Percentiles rank a stretch among this genome's conserved stretches.
Evolutionary conservation across 2,329 filamentous ascomycete genomes (phyloP).

Genomic region (Malbranchea zuffiana): DNA sequence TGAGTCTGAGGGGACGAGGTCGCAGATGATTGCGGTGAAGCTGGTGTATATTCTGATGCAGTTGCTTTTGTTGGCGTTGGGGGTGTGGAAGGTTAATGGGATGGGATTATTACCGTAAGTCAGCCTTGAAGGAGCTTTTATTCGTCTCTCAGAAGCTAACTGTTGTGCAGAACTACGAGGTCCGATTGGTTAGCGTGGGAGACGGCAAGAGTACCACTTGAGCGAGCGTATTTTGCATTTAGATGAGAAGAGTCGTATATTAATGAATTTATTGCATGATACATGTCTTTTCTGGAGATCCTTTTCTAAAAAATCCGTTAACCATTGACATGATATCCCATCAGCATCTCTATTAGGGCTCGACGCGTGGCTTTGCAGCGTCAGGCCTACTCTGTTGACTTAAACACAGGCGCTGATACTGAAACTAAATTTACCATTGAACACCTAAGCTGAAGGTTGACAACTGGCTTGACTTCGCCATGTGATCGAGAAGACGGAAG

Average conservation of each 20-base stretch:
- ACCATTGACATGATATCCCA: too few relatives aligned
- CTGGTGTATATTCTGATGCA: constrained; percentile 80
- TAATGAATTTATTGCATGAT: too few relatives aligned
- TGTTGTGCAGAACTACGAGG: constrained; percentile 61
- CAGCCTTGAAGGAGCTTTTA: not conserved
- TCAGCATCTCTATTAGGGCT: too few relatives aligned
- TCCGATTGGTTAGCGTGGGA: constrained; percentile 99
- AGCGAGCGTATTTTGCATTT: constrained; percentile 54
- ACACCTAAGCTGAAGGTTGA: too few relatives aligned
- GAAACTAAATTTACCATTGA: too few relatives aligned
- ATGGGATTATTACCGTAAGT: constrained; percentile 91
- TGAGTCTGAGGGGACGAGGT: constrained; percentile 67
- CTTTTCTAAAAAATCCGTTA: not conserved
- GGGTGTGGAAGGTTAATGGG: constrained; percentile 90
- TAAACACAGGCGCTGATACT: too few relatives aligned
- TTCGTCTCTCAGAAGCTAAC: constrained; percentile 17
- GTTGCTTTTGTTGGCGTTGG: constrained; percentile 67
- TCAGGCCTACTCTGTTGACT: too few relatives aligned
- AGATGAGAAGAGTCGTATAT: constrained; percentile 21
- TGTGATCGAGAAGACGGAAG: too few relatives aligned
- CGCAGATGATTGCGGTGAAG: constrained; percentile 71
- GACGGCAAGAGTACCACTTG: constrained; percentile 55
- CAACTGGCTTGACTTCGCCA: too few relatives aligned
- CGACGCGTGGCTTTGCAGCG: too few relatives aligned
- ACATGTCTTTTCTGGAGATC: too few relatives aligned